A percentile compares a stretch with the other conserved stretches of the same genome.
phyloP scores from a whole-genome alignment of 192 early-diverging fungal genomes.

The Coemansia sp. region DNA sequence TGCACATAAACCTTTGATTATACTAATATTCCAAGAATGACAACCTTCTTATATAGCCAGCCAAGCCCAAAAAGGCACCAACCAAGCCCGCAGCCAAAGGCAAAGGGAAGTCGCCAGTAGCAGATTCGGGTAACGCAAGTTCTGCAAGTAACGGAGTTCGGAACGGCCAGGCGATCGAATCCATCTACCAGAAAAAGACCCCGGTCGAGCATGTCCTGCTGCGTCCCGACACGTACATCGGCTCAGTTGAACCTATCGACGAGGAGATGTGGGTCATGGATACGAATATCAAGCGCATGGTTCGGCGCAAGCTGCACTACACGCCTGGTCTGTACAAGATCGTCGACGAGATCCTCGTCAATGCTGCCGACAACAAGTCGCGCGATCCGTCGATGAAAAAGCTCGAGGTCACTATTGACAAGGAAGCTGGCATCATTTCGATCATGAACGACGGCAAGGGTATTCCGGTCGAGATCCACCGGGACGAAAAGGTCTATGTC shows the following conservation, averaged over 20 bases:
- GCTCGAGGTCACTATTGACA: conserved; percentile 87
- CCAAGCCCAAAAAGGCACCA: conserved; percentile 17
- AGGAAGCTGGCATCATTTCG: conserved; percentile 74
- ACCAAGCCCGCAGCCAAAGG: conserved; percentile 22
- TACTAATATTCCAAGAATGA: neutral
- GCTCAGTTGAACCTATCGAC: conserved; percentile 81
- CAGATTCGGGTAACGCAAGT: neutral
- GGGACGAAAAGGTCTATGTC: conserved; percentile 85
- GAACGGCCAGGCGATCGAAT: conserved; percentile 61
- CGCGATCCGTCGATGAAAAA: conserved; percentile 86
- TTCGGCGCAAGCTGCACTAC: conserved; percentile 66
- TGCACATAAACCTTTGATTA: neutral
- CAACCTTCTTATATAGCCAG: conserved; percentile 24
- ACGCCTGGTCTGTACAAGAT: conserved; percentile 97
- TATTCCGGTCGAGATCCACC: conserved; percentile 93
- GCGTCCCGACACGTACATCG: conserved; percentile 96
- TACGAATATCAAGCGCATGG: conserved; percentile 59
- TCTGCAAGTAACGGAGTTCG: neutral
- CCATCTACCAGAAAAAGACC: conserved; percentile 95
- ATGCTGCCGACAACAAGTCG: conserved; percentile 92
- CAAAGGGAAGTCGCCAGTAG: neutral
- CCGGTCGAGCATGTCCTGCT: conserved; percentile 95
- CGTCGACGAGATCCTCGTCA: conserved; percentile 97
- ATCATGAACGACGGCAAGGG: conserved; percentile 94
- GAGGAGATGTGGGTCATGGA: conserved; percentile 87